Evolutionary conservation across 2,329 filamentous ascomycete genomes (phyloP).

Genomic region (Trichoderma endophyticum): DNA sequence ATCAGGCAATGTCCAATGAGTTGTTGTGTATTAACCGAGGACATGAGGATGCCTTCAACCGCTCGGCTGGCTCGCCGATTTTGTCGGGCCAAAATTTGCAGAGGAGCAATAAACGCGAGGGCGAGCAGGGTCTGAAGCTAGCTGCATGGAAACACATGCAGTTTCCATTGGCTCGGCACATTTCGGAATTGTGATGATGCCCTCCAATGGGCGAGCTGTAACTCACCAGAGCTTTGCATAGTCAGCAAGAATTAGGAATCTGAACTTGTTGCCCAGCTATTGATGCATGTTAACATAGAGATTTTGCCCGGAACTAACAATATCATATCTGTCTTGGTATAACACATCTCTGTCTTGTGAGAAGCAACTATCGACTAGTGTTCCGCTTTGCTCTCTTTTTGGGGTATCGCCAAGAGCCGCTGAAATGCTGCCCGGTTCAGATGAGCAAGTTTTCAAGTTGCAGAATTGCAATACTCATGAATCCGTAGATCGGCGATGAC

Average conservation of each 20-base stretch:
- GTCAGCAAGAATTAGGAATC: neutral
- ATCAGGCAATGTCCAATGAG: neutral
- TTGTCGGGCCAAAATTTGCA: neutral
- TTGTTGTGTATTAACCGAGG: neutral
- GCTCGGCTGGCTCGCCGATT: neutral
- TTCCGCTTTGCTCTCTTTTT: neutral
- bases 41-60: neutral
- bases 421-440: neutral
- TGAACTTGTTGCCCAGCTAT: neutral
- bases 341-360: neutral
- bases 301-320: neutral
- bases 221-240: neutral
- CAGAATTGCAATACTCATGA: neutral
- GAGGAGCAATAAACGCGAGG: neutral
- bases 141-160: neutral
- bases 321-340: neutral
- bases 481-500: neutral
- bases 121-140: neutral
- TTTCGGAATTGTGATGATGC: neutral
- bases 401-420: neutral
- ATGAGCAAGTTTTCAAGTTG: neutral
- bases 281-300: neutral
- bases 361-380: neutral
- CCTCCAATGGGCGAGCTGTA: neutral
- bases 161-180: slow-evolving; percentile 1